Evolutionary conservation across 805 yeast species (phyloP), one percentile per base, ranked within the genome.

Genomic region (Candida pini): DNA sequence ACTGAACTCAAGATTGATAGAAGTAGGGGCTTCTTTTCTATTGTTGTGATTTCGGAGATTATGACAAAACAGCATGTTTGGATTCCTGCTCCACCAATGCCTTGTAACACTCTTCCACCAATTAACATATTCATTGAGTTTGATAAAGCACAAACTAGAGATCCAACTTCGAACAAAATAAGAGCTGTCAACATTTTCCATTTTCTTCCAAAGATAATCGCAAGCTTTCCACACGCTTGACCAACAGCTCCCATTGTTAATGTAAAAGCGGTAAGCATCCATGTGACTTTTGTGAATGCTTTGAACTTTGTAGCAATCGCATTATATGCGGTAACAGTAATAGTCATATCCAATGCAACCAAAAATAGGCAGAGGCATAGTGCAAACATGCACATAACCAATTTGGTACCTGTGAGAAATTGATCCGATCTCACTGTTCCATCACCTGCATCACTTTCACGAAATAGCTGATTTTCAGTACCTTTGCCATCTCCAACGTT

Each of bases 11-110:
- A 53, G 4, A 64, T 43, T 18, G 64, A 56, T 53, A 68, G 54
- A 15, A 69, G 53, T 34, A 66, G 47, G 0, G 72, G 54, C 26
- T 73, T 54, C 38, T 56, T 58, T 18, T 44, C 41, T 9, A 66
- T 39, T 0, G 79, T 71, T 6, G 75, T 71, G 3, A 69, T 53
- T 44, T 79, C 86, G 6, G 80, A 69, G 13, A 73, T 58, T 20
- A 81, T 72, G 20, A 80, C 71, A 40, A 71, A 66, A 8, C 71
- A 74, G 54, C 79, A 60, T 2, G 79, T 65, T 41, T 72, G 75
- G 28, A 80, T 69, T n/a, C 82, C 84, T 25, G 85, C 81, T 5
- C 81, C 86, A n/a, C 90, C 90, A 26, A 75, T 50, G 31, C 90
- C 92, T 33, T 78, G 75, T 14, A 82, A 60, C 3, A 77, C 82